Evolutionary conservation across 2,329 filamentous ascomycete species (phyloP), one percentile per base, ranked within the genome.

Genomic region (Botrytis galanthina): DNA sequence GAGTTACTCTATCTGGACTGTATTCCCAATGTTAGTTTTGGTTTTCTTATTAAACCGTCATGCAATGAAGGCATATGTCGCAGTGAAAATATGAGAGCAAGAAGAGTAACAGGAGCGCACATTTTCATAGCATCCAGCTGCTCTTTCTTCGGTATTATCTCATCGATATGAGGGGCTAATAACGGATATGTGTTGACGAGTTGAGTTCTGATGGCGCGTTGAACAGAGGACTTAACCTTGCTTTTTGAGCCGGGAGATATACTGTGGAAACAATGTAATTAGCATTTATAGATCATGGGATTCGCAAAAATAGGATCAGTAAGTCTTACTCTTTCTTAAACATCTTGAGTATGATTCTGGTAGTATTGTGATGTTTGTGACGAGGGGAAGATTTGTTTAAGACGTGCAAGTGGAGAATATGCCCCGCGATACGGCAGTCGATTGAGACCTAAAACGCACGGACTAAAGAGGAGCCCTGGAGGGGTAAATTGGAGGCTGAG

Each of bases 151-250:
- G 96, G 96, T 77, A 99, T 87, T 79, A 98, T 90, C 82, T 97
- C 93, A 83, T 99, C 96, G 83, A 98, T 97, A 84, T 94, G 89
- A 0, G 93, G 93, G 78, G 90, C 90, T 70, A 98, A 91, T 70
- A 93, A 89, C 4, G 96, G 96, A 84, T 97, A 98, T 71, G 92
- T 92, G 74, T 93, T 87, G 76, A 96, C 86, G 77, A 98, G 89
- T 80, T 93, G 93, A 80, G 91, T 87, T 78, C 96, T 93, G 79
- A 99, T 91, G 76, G 86, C 89, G 80, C 96, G 93, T 86, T 98
- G 95, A 73, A 94, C 93, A 37, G 94, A 97, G 77, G 95, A 98
- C 85, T 98, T 99, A 84, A 98, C 93, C 87, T 98, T 98, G 79
- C 94, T 94, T 85, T 96, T 97, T 73, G 93, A 91, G 77, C 92